Evolutionary conservation across 164 flowering plant species (phyloP), one percentile per base, ranked within the genome.

Genomic region (Tinospora cordifolia): DNA sequence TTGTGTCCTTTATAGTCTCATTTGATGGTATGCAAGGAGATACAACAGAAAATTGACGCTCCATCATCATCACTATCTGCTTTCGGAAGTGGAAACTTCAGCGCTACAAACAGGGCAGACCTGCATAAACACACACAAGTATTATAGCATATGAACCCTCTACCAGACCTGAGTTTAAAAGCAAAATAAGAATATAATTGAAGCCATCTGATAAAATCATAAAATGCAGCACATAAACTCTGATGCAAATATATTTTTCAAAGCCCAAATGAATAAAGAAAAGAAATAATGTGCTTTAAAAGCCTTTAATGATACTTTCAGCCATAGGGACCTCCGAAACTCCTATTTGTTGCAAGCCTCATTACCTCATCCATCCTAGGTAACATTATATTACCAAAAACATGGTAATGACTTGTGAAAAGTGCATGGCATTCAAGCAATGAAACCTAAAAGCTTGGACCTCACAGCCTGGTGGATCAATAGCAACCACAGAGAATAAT

Each of bases 31-130:
- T 65, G 60, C 67, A 22, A 19, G 7, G 25, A 19, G 8, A 19
- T 54, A 51, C 21, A 54, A 51, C 21, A 54, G n/a, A 54, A 19
- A 47, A 44, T 3, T 22, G 25, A 36, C 3, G 0, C 8, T 38
- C 22, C 54, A 65, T 40, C 25, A 71, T 54, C 36, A 30, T 26
- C 47, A 26, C 71, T 71, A 72, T 26, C 75, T 64, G 30, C 38
- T 72, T 51, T 62, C 66, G 22, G 77, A 74, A 49, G 77, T 69
- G 8, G 79, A 74, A 54, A 79, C 82, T 47, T 79, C 82, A 7
- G 75, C 68, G 41, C 77, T 79, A 79, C 82, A 79, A 27, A 79
- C 82, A 9, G 82, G 82, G 22, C 82, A 79, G 27, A 76, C 82
- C 82, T 79, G 74, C 82, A 69, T 40, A 71, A 69, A 15, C 66